A percentile compares a stretch with the other conserved stretches of the same genome.
These are phyloP conservation scores for Sextonia rubra DNA, from an alignment of 164 flowering plant species.

Conservation along the genomic window DNA sequence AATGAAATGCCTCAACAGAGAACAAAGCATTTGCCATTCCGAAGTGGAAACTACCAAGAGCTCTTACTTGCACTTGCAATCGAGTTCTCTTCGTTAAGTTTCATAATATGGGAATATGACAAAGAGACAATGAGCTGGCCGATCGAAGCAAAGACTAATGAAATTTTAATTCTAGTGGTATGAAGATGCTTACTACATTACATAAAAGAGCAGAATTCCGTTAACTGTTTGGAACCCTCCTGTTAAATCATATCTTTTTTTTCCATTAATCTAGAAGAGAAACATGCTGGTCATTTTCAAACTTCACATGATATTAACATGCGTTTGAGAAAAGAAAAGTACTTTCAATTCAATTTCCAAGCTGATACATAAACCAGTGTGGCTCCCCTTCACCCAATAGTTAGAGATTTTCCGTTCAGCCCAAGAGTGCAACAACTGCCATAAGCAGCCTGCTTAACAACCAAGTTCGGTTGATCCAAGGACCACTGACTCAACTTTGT, in stretches of 20 bases:
- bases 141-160: neutral
- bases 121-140: neutral
- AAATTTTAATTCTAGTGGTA: too few species aligned
- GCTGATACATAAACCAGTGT: constrained; percentile 39
- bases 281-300: too few species aligned
- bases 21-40: neutral
- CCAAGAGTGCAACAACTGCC: constrained; percentile 37
- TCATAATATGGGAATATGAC: neutral
- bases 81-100: neutral
- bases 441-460: constrained; percentile 23
- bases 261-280: too few species aligned
- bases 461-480: constrained; percentile 36
- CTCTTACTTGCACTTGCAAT: neutral
- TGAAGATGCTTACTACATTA: too few species aligned
- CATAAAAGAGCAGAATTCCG: too few species aligned
- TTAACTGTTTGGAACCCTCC: too few species aligned
- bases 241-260: too few species aligned
- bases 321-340: neutral
- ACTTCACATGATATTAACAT: too few species aligned
- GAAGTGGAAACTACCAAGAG: neutral
- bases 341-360: constrained; percentile 26
- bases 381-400: constrained; percentile 55
- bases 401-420: constrained; percentile 31
- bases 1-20: neutral
- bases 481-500: constrained; percentile 36